These are phyloP conservation scores for Adansonia rubrostipa DNA, from an alignment of 441 rosid species.

Conservation along the genomic window DNA sequence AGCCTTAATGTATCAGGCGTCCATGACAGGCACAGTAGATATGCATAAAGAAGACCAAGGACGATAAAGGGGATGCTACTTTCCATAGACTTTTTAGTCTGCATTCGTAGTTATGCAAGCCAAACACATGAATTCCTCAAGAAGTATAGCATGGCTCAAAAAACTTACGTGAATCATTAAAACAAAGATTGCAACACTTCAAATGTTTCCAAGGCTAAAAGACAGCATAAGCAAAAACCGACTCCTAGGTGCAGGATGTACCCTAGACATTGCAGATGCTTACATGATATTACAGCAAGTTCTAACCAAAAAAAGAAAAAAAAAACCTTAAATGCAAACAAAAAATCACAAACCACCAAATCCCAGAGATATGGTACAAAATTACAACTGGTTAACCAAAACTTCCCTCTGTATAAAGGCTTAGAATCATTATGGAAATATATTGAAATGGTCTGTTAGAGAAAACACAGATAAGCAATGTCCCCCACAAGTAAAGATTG, in stretches of 20 bases:
- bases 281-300: neutral
- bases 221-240: neutral
- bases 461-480: neutral
- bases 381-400: neutral
- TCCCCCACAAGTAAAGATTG: slow-evolving; percentile 9
- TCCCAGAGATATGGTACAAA: neutral
- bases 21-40: slow-evolving; percentile 81
- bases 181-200: neutral
- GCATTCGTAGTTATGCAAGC: slow-evolving; percentile 32
- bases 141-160: slow-evolving; percentile 10
- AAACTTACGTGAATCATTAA: neutral
- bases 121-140: slow-evolving; percentile 6
- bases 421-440: neutral
- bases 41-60: slow-evolving; percentile 71
- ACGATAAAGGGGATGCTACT: slow-evolving; percentile 63
- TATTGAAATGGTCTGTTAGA: neutral
- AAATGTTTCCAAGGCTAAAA: slow-evolving; percentile 20
- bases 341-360: neutral
- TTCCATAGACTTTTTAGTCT: slow-evolving; percentile 78
- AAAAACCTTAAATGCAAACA: neutral
- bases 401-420: neutral
- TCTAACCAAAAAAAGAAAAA: neutral
- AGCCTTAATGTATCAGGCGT: slow-evolving; percentile 68
- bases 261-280: neutral
- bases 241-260: neutral